Conservation (phyloP, 805 yeast species). For the Nakazawaea ishiwadae region DNA sequence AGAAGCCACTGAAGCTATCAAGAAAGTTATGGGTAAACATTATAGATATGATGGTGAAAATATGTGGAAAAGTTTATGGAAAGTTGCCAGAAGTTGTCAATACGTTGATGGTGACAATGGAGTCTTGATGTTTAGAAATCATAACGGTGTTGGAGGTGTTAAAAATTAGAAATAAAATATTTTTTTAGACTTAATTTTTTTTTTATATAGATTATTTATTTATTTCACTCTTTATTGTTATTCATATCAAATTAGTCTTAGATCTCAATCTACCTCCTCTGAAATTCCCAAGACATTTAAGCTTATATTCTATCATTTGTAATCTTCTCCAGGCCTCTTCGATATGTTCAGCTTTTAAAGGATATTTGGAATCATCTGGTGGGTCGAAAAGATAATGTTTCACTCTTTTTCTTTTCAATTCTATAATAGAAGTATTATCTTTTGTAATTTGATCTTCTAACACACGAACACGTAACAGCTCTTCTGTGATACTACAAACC, state of each 20-base stretch:
- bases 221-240: not conserved
- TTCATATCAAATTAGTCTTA: conserved; percentile 45
- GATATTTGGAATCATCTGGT: conserved; percentile 79
- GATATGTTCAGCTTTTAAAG: conserved; percentile 74
- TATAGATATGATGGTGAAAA: conserved; percentile 45
- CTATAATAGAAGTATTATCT: conserved; percentile 33
- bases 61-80: conserved; percentile 58
- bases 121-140: conserved; percentile 62
- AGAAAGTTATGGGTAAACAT: conserved; percentile 48
- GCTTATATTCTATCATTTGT: conserved; percentile 53
- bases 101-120: conserved; percentile 68
- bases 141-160: conserved; percentile 39
- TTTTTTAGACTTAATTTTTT: not conserved
- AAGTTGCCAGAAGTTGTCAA: conserved; percentile 58
- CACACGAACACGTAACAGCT: conserved; percentile 71
- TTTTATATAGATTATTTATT: not conserved
- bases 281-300: conserved; percentile 64
- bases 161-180: conserved; percentile 17
- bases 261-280: conserved; percentile 61
- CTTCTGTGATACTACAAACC: conserved; percentile 91
- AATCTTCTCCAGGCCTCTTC: conserved; percentile 85
- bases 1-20: conserved; percentile 47
- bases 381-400: conserved; percentile 74
- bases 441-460: conserved; percentile 40
- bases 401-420: conserved; percentile 34